Base-by-base conservation (phyloP, 441 rosid genomes). In the Gossypium davidsonii region DNA sequence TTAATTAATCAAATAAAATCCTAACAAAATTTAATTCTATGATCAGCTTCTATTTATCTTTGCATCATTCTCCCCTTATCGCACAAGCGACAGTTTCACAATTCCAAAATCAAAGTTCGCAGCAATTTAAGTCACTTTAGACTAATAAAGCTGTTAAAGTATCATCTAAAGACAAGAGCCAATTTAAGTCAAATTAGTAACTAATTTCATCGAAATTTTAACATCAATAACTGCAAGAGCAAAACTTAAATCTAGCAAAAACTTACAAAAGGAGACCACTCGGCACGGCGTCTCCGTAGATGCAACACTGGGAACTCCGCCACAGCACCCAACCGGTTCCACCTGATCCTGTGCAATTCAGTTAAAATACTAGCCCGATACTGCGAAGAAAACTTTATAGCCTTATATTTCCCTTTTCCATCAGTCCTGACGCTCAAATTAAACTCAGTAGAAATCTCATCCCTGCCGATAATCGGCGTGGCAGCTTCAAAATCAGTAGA, bases 291-390 rank as follows among this genome's bases (percentile, higher is more conserved):
- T 68, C 98, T 79, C 75, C 89, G 82, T 64, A 96, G 91, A 75
- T 96, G 99, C 69, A 92, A 73, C 62, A 93, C 97, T 1, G 96
- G 96, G 74, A 89, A 96, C 86, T 96, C 99, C 1, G 90, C 93
- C 12, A 93, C 77, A 2, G 96, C 78, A 42, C 80, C 86, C 59
- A 91, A 71, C 78, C 90, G 82, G 68, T 79, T 79, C 97, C 92
- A 90, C 77, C 93, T 81, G 72, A 92, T 79, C 76, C 98, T 81
- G 65, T 93, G 91, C 87, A 96, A 77, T 83, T 91, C 96, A 5
- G 99, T 92, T 72, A 96, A 78, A 77, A 96, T 84, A 58, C 98
- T 90, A 8, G 91, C 96, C 71, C 98, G 80, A 73, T 81, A 94
- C 78, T 79, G 77, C 0, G 98, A 93, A 0, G 99, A 96, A 59